phyloP scores from a whole-genome alignment of 768 basidiomycete genomes.

The Xerocomus brunneocitrinus region DNA sequence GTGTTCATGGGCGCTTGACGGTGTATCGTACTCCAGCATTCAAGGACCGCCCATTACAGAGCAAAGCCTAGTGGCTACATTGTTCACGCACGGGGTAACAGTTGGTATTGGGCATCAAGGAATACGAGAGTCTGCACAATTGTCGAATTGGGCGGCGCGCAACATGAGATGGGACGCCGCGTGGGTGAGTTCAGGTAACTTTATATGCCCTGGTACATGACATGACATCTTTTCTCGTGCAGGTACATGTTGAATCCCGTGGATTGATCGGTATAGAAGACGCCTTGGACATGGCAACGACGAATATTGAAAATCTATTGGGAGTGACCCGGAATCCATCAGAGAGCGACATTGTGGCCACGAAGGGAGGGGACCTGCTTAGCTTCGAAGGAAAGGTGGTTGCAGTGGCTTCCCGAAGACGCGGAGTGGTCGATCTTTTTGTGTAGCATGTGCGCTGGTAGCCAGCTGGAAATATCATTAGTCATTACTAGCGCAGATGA shows the following conservation, averaged over 20 bases:
- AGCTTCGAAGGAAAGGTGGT: constrained; percentile 44
- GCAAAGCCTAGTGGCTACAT: constrained; percentile 58
- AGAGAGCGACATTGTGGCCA: constrained; percentile 38
- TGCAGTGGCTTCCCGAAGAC: constrained; percentile 36
- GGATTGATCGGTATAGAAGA: constrained; percentile 38
- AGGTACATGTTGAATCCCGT: constrained; percentile 34
- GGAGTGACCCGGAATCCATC: constrained; percentile 27
- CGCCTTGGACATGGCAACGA: constrained; percentile 39
- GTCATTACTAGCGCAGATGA: too few species aligned
- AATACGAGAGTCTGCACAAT: constrained; percentile 52
- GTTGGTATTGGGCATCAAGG: constrained; percentile 51
- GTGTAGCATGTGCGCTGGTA: neutral
- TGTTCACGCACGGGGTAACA: constrained; percentile 55
- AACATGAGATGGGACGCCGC: constrained; percentile 82
- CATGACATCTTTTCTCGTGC: neutral
- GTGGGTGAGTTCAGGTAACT: constrained; percentile 75
- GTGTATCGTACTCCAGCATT: constrained; percentile 34
- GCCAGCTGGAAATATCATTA: neutral
- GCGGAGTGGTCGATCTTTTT: constrained; percentile 36
- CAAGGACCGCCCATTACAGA: constrained; percentile 72
- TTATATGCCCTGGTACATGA: neutral
- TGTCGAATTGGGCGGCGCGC: constrained; percentile 80
- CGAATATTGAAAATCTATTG: constrained; percentile 41
- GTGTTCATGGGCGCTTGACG: neutral
- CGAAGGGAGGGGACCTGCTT: constrained; percentile 36